Conservation (phyloP, 192 early-diverging fungal species). For the Backusella sp. region DNA sequence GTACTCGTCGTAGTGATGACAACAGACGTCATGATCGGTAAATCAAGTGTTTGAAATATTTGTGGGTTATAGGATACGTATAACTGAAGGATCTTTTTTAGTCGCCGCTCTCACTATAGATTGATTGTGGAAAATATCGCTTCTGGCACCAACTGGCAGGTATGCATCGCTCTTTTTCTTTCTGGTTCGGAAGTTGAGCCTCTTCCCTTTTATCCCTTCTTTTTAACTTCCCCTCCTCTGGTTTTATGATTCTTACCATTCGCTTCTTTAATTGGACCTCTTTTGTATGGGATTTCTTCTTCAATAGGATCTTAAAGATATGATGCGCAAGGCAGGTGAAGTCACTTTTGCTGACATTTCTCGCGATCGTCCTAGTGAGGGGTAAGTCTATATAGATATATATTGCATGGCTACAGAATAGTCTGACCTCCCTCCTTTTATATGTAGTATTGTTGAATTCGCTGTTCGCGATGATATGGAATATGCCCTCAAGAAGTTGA, state of each 20-base stretch:
- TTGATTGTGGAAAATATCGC: constrained; percentile 81
- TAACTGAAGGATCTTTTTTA: background rate
- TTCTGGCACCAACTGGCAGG: constrained; percentile 82
- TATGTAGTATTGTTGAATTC: constrained; percentile 86
- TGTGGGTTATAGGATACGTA: too few species aligned
- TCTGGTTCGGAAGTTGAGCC: constrained; percentile 1
- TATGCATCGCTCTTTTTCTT: constrained; percentile 41
- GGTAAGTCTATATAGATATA: constrained; percentile 44
- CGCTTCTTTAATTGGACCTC: background rate
- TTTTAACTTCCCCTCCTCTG: background rate
- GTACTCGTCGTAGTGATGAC: constrained; percentile 49
- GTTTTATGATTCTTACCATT: constrained; percentile 9
- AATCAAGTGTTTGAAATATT: background rate
- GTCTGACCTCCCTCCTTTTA: constrained; percentile 1
- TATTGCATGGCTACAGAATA: background rate
- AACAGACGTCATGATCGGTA: constrained; percentile 41
- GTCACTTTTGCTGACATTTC: constrained; percentile 93
- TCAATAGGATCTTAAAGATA: constrained; percentile 92
- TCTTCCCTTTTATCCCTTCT: constrained; percentile 1
- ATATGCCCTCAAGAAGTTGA: constrained; percentile 80
- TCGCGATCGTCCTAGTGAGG: constrained; percentile 77
- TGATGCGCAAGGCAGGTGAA: constrained; percentile 91
- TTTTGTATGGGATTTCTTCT: constrained; percentile 17
- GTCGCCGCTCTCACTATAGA: constrained; percentile 54
- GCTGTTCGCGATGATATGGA: constrained; percentile 74